Percentiles rank a stretch among this genome's conserved stretches.
Evolutionary conservation across 192 early-diverging fungal species (phyloP).

Genomic region (Coemansia pectinata): DNA sequence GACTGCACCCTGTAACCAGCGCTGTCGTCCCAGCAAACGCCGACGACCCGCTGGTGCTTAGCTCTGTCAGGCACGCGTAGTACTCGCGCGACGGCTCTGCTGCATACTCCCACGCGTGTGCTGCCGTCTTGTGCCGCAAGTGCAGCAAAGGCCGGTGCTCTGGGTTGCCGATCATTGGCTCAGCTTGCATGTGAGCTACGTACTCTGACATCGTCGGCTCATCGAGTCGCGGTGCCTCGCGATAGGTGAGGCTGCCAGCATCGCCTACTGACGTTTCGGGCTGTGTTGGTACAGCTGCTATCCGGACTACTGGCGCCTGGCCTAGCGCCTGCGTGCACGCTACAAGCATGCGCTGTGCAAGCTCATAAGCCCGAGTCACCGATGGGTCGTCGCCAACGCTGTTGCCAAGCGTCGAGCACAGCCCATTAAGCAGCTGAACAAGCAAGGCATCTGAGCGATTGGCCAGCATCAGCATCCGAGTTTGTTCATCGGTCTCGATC

Average conservation of each 20-base stretch:
- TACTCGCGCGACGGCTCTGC: constrained; percentile 3
- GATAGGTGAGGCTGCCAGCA: constrained; percentile 72
- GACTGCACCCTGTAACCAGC: constrained; percentile 88
- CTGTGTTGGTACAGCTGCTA: constrained; percentile 58
- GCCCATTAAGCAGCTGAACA: constrained; percentile 62
- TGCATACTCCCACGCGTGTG: constrained; percentile 31
- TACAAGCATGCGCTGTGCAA: constrained; percentile 71
- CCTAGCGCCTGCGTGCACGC: constrained; percentile 78
- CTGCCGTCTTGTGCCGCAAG: constrained; percentile 19
- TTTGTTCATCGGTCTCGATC: constrained; percentile 56
- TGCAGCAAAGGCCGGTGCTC: constrained; percentile 30
- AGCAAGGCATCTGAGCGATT: constrained; percentile 62
- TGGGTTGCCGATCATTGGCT: constrained; percentile 62
- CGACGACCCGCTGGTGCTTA: constrained; percentile 69
- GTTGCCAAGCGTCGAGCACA: constrained; percentile 71
- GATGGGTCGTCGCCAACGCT: constrained; percentile 56
- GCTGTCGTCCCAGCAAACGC: constrained; percentile 78
- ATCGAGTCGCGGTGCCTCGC: constrained; percentile 71
- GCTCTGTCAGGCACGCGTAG: constrained; percentile 61
- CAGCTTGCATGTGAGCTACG: constrained; percentile 69
- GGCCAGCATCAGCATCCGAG: constrained; percentile 57
- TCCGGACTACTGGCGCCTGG: constrained; percentile 50
- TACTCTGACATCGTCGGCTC: constrained; percentile 82
- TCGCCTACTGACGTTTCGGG: constrained; percentile 73
- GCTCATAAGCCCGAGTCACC: constrained; percentile 65